Conservation (phyloP, 2,329 filamentous ascomycete species). For the Fonsecaea pugnacius region DNA sequence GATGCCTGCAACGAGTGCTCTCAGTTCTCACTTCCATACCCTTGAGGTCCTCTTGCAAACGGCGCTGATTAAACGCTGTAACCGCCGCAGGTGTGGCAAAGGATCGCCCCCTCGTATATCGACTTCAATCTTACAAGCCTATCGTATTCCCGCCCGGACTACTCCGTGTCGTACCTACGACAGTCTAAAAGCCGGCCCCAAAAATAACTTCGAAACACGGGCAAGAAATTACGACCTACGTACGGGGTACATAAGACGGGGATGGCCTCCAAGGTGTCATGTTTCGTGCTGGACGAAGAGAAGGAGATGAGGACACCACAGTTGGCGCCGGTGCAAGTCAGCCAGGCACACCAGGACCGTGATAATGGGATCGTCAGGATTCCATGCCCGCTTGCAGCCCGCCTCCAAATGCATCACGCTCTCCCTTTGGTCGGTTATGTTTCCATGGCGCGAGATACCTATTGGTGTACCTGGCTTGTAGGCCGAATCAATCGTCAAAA, state of each 20-base stretch:
- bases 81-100: neutral
- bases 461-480: conserved; percentile 18
- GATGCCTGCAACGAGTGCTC: neutral
- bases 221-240: neutral
- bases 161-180: neutral
- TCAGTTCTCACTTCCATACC: no score
- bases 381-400: neutral
- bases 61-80: neutral
- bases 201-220: conserved; percentile 6
- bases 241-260: neutral
- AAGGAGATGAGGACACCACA: neutral
- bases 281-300: neutral
- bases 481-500: conserved; percentile 4
- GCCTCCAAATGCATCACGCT: neutral
- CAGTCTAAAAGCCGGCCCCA: neutral
- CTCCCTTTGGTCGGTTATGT: neutral
- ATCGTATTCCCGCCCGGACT: neutral
- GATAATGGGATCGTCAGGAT: neutral
- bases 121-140: neutral
- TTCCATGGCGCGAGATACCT: conserved; percentile 1
- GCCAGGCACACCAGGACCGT: neutral
- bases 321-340: neutral
- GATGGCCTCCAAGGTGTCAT: neutral
- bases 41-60: neutral
- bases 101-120: conserved; percentile 2